Evolutionary conservation across 257 asterid species (phyloP).

Genomic region (Scutellaria barbata): DNA sequence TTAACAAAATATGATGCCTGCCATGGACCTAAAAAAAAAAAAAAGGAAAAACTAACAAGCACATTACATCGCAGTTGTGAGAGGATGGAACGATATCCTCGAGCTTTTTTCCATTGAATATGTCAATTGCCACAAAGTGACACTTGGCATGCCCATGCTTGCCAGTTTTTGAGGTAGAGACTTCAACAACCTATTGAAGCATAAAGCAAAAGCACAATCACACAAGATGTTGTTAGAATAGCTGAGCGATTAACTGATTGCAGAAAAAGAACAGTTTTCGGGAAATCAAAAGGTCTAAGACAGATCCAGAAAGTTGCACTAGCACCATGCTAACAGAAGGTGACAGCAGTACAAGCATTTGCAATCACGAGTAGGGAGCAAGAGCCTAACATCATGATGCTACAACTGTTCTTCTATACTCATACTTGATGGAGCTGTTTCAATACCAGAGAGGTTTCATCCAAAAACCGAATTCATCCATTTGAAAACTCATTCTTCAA

Average conservation of each 20-base stretch:
- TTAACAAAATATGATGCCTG: not conserved
- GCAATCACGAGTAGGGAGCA: not conserved
- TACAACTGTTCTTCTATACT: not conserved
- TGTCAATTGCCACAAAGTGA: constrained; percentile 72
- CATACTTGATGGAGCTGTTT: not conserved
- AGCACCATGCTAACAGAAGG: not conserved
- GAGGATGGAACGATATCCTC: constrained; percentile 80
- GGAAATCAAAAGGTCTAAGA: not conserved
- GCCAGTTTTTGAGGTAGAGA: constrained; percentile 73
- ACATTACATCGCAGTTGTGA: constrained; percentile 68
- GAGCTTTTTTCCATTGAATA: constrained; percentile 64
- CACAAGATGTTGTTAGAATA: not conserved
- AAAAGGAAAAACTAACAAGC: not conserved
- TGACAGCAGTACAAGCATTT: not conserved
- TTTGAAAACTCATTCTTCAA: not conserved
- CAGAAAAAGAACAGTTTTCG: not conserved
- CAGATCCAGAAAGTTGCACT: not conserved
- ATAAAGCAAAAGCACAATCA: not conserved
- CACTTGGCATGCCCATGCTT: constrained; percentile 79
- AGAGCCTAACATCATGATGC: not conserved
- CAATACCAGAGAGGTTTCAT: not conserved
- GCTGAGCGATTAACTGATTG: not conserved
- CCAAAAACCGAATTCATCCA: not conserved
- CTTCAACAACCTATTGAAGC: constrained; percentile 61
- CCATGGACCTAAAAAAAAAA: not conserved